A percentile compares a stretch with the other conserved stretches of the same genome.
These are phyloP conservation scores for Epichloe typhina DNA, from an alignment of 2,329 filamentous ascomycete genomes.

Conservation along the genomic window DNA sequence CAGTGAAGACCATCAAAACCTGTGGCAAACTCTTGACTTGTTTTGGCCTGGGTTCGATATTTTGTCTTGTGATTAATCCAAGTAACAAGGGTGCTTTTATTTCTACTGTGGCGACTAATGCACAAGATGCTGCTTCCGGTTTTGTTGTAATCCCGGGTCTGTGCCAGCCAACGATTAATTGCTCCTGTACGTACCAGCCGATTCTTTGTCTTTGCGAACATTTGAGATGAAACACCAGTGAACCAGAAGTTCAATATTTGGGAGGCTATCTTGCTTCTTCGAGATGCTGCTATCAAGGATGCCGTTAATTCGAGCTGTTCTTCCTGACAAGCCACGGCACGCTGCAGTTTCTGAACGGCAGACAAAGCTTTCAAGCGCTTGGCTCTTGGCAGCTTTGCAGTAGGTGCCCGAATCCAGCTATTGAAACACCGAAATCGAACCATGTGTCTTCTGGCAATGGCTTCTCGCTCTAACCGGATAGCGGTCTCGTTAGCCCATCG, in stretches of 20 bases:
- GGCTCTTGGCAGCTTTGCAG: slow-evolving; percentile 14
- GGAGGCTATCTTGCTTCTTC: slow-evolving; percentile 11
- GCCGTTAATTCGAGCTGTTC: slow-evolving; percentile 15
- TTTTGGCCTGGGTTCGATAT: neutral
- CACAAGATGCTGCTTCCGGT: neutral
- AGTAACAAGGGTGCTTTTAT: neutral
- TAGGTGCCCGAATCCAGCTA: slow-evolving; percentile 22
- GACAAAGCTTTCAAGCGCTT: slow-evolving; percentile 18
- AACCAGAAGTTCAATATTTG: slow-evolving; percentile 1
- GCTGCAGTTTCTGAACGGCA: slow-evolving; percentile 21
- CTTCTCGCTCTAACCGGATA: slow-evolving; percentile 53
- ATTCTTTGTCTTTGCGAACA: neutral
- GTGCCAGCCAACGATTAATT: neutral
- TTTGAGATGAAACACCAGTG: neutral
- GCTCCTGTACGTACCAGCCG: neutral
- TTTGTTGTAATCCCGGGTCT: neutral
- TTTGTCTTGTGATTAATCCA: neutral
- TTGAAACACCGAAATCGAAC: slow-evolving; percentile 39
- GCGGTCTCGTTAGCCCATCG: slow-evolving; percentile 52
- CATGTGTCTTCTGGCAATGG: slow-evolving; percentile 56
- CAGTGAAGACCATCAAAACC: slow-evolving; percentile 11
- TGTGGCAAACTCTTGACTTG: slow-evolving; percentile 7
- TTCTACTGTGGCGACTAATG: neutral
- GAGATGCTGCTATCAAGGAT: slow-evolving; percentile 10
- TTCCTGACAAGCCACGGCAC: slow-evolving; percentile 15